phyloP scores from a whole-genome alignment of 345 rosid species.

The Citrus hindsii region DNA sequence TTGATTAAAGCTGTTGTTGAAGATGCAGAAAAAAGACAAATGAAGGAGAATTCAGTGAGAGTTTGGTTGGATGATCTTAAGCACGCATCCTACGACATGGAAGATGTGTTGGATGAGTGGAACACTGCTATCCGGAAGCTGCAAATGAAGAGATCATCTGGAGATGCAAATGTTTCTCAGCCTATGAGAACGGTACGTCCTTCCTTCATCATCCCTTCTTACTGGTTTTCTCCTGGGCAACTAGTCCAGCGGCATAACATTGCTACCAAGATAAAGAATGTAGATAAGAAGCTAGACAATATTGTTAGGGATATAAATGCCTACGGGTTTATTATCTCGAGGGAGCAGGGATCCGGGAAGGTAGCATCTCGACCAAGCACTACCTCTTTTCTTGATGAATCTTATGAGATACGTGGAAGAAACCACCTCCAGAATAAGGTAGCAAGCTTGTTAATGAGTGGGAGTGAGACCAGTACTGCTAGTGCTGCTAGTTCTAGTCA shows the following conservation, averaged over 20 bases:
- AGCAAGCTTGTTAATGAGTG: no score
- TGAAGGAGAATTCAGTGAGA: neutral
- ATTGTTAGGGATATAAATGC: neutral
- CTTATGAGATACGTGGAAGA: no score
- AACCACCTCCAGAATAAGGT: no score
- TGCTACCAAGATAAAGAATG: neutral
- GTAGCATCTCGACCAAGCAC: neutral
- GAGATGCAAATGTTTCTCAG: neutral
- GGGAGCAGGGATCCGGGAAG: no score
- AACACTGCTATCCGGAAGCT: neutral
- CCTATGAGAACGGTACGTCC: neutral
- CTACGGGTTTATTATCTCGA: no score
- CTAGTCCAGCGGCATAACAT: neutral
- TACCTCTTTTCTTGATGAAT: neutral
- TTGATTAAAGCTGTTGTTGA: no score
- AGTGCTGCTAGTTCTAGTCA: no score
- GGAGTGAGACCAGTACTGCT: no score
- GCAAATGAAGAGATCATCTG: neutral
- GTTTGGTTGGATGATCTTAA: neutral
- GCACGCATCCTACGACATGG: neutral
- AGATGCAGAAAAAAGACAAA: no score
- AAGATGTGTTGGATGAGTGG: constrained; percentile 8
- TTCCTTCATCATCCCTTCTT: neutral
- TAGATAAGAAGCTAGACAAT: neutral
- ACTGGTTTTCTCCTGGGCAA: neutral